phyloP scores from a whole-genome alignment of 805 yeast genomes.

The Grigorovia humatica region DNA sequence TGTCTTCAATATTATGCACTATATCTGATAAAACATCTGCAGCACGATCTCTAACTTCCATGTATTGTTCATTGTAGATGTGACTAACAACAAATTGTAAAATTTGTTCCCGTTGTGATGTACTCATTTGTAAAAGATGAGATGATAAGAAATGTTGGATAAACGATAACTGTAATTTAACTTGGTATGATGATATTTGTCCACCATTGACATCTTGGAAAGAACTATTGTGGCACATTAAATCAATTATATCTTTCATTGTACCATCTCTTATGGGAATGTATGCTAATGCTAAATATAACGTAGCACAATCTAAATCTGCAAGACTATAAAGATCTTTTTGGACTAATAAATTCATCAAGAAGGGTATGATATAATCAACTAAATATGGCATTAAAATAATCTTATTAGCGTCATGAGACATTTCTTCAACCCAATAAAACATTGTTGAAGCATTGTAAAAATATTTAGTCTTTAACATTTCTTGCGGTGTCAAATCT shows the following conservation, averaged over 20 bases:
- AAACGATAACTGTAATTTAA: constrained; percentile 57
- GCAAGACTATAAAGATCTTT: constrained; percentile 79
- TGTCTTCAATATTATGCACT: constrained; percentile 48
- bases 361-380: constrained; percentile 53
- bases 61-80: constrained; percentile 50
- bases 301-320: constrained; percentile 41
- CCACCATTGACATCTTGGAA: not conserved
- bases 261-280: constrained; percentile 32
- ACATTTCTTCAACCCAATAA: constrained; percentile 45
- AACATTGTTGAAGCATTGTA: constrained; percentile 56
- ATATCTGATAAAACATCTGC: constrained; percentile 72
- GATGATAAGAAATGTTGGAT: constrained; percentile 64
- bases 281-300: constrained; percentile 39
- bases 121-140: constrained; percentile 46
- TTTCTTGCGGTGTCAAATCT: constrained; percentile 42
- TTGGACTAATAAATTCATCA: constrained; percentile 52
- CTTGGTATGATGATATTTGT: constrained; percentile 47
- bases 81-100: constrained; percentile 39
- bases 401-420: constrained; percentile 43
- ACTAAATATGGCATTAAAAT: constrained; percentile 44
- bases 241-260: constrained; percentile 1
- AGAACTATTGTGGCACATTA: constrained; percentile 1
- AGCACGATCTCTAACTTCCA: constrained; percentile 69
- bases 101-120: constrained; percentile 38
- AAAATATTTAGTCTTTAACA: constrained; percentile 51